Evolutionary conservation across 208 protist species (phyloP), one percentile per base, ranked within the genome.

Genomic region (Trypanosoma lewisi): DNA sequence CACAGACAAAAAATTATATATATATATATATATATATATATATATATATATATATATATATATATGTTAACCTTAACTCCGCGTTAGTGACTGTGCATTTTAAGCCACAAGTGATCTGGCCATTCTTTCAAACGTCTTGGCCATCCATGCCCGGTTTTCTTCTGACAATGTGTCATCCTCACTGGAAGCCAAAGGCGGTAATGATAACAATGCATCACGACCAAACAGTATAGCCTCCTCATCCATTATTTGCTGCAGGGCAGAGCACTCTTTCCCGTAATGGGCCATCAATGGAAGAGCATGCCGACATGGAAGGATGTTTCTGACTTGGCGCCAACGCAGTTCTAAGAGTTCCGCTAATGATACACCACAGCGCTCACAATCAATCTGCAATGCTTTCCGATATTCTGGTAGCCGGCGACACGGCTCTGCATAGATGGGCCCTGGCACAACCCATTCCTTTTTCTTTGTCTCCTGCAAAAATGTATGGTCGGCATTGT

Each of bases 171-270:
- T n/a, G n/a, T n/a, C 23, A 0, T 60, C 51, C 0, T 63, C 9
- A 44, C 34, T 51, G n/a, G 16, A 17, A 12, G 28, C 42, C 0
- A 12, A 11, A 23, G 57, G 23, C 1, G 50, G 64, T 30, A 85
- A 27, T 19, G 53, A 63, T 5, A n/a, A n/a, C n/a, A n/a, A n/a
- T n/a, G n/a, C n/a, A n/a, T 63, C 64, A 4, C 80, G 47, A 4
- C 68, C 59, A 31, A 91, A 94, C 19, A 94, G 73, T 21, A 73
- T 17, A 2, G 82, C 85, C 63, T 94, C 88, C 61, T 89, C 83
- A 8, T 90, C 85, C 88, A 94, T 91, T 3, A 80, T 62, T 65
- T 90, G 80, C 61, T 88, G 75, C 41, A 94, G 56, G 0, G 34
- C 73, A 11, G 80, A 77, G 57, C 76, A 87, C 70, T 94, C 84